A percentile compares a stretch with the other conserved stretches of the same genome.
These are phyloP conservation scores for Echeveria elegans DNA, from an alignment of 164 flowering plant species.

Conservation along the genomic window DNA sequence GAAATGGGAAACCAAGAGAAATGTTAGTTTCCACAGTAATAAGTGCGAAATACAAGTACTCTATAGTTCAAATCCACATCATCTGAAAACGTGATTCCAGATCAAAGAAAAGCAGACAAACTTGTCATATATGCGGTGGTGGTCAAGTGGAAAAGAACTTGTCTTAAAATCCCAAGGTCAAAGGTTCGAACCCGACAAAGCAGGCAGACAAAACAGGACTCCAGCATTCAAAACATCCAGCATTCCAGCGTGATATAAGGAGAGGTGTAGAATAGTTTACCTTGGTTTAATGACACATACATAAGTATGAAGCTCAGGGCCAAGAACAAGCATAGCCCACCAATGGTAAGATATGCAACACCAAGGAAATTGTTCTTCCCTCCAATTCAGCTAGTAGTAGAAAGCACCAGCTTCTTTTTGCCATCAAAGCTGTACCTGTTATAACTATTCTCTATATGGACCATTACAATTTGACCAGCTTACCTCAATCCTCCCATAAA, in stretches of 20 bases:
- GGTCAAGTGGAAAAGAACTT: too few species aligned
- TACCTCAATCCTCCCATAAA: constrained; percentile 70
- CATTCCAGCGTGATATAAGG: neutral
- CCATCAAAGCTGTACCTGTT: constrained; percentile 77
- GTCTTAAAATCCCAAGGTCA: too few species aligned
- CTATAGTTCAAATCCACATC: neutral
- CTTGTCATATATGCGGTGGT: too few species aligned
- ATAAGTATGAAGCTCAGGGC: constrained; percentile 50
- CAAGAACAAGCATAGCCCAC: constrained; percentile 54
- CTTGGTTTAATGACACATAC: constrained; percentile 64
- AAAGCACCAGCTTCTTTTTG: constrained; percentile 58
- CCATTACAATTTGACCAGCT: constrained; percentile 33
- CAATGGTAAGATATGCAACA: constrained; percentile 54
- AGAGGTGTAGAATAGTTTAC: constrained; percentile 23
- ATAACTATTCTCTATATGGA: constrained; percentile 61
- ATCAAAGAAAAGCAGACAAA: too few species aligned
- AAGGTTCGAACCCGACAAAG: neutral
- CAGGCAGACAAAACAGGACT: neutral
- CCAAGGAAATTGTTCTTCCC: constrained; percentile 81
- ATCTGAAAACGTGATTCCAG: neutral
- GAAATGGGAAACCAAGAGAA: neutral
- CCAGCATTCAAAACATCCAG: neutral
- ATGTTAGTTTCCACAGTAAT: neutral
- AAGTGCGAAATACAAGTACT: neutral
- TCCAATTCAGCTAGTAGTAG: constrained; percentile 89